phyloP scores from a whole-genome alignment of 2,329 filamentous ascomycete species.

The Sporothrix sp. region DNA sequence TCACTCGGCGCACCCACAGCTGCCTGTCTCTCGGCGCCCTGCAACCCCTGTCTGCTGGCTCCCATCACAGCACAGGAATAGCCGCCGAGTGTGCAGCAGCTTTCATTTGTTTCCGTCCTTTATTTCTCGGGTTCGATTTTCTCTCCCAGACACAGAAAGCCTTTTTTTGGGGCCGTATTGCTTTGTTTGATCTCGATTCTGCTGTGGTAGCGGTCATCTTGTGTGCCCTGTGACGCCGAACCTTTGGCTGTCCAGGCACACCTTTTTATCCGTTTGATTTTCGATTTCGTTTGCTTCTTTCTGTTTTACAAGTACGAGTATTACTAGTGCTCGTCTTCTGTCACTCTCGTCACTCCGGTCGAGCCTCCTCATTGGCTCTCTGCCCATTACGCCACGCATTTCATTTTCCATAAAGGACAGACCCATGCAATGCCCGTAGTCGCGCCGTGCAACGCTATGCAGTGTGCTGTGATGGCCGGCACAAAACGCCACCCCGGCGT shows the following conservation, averaged over 20 bases:
- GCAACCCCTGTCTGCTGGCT: conserved; percentile 4
- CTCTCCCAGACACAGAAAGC: too few species aligned
- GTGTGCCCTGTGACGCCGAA: conserved; percentile 2
- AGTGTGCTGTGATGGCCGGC: background rate
- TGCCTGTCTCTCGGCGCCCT: background rate
- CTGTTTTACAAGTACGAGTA: too few species aligned
- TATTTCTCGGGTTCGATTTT: background rate
- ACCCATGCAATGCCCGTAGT: background rate
- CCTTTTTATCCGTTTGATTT: background rate
- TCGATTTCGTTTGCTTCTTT: background rate
- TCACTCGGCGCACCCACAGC: background rate
- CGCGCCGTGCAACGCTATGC: conserved; percentile 4
- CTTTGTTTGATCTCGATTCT: background rate
- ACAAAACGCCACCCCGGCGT: background rate
- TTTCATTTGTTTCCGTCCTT: background rate
- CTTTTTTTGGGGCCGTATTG: too few species aligned
- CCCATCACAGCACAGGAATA: conserved; percentile 14
- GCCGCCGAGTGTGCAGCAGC: conserved; percentile 16
- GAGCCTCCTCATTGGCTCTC: background rate
- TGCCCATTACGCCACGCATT: background rate
- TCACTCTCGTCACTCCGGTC: background rate
- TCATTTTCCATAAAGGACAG: background rate
- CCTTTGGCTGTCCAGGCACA: background rate
- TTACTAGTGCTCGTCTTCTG: background rate
- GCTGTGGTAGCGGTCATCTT: conserved; percentile 9